Base-by-base conservation (phyloP, 352 stramenopile genomes). In the Discostella stelligera region DNA sequence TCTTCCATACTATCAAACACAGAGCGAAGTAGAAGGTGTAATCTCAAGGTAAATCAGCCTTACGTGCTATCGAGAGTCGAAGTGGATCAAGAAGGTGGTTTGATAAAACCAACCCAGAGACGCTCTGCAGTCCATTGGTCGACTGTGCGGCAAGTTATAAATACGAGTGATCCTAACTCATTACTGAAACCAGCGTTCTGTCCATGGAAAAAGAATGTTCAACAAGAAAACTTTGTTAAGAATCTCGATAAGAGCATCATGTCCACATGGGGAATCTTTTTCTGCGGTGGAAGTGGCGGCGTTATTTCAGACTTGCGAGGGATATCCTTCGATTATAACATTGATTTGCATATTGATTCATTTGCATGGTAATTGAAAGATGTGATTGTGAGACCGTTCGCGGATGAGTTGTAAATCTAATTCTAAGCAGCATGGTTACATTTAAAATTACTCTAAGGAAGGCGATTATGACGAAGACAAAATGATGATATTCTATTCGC, bases 401-500 rank as follows among this genome's bases (percentile, higher is more conserved):
- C 0, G 4, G 18, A 20, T 20, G n/a, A 3, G 53, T 3, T 60
- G 14, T 44, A 62, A 44, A 62, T 30, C 30, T 44, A 44, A 44
- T 14, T 44, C 37, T 44, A 44, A 44, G 37, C 37, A 44, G 37
- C 37, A 44, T 14, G 7, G 11, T 44, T 14, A 14, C 7, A 3
- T 44, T 14, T 44, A 44, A 1, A 10, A 3, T 10, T 14, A 14
- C 11, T 14, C 37, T 14, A 44, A 11, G 7, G 11, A 14, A 3
- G 37, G 2, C 56, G 16, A 10, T 27, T 48, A 39, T 94, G 86
- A 7, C 85, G 68, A 39, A 79, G 54, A 74, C 90, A 95, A 87
- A 96, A 96, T 7, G 53, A 55, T n/a, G 63, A 73, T 41, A 95
- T 94, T 44, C 92, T 79, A 27, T 85, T 25, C 18, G 71, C 74